Percentiles rank a stretch among this genome's conserved stretches.
Evolutionary conservation across 2,329 filamentous ascomycete genomes (phyloP).

Genomic region (Penicillium paneum): DNA sequence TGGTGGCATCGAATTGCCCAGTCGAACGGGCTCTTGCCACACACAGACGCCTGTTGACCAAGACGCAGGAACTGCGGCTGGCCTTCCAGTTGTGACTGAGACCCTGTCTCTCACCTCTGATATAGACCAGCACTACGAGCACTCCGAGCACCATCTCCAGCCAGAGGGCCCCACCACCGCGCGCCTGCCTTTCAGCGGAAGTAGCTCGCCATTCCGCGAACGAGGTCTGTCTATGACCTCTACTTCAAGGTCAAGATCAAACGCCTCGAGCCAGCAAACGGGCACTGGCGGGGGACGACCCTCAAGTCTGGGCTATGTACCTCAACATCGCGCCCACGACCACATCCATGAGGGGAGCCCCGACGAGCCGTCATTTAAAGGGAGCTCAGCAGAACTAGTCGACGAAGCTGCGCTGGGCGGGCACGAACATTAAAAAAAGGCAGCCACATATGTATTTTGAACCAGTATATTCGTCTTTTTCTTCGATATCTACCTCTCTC

Average conservation of each 20-base stretch:
- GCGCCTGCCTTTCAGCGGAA: slow-evolving; percentile 44
- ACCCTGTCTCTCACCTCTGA: slow-evolving; percentile 14
- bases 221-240: slow-evolving; percentile 39
- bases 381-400: slow-evolving; percentile 47
- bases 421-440: slow-evolving; percentile 9
- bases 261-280: slow-evolving; percentile 33
- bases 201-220: slow-evolving; percentile 36
- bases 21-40: slow-evolving; percentile 59
- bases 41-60: slow-evolving; percentile 42
- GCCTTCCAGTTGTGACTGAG: slow-evolving; percentile 22
- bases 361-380: slow-evolving; percentile 37
- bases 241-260: slow-evolving; percentile 33
- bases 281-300: slow-evolving; percentile 38
- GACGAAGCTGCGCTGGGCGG: slow-evolving; percentile 29
- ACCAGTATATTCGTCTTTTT: slow-evolving; percentile 6
- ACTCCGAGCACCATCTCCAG: slow-evolving; percentile 21
- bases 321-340: slow-evolving; percentile 48
- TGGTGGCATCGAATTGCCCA: slow-evolving; percentile 61
- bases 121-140: slow-evolving; percentile 9
- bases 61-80: slow-evolving; percentile 11
- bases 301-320: slow-evolving; percentile 51
- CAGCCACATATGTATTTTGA: slow-evolving; percentile 1
- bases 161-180: slow-evolving; percentile 27
- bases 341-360: slow-evolving; percentile 46
- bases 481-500: slow-evolving; percentile 3